These are phyloP conservation scores for Picochlorum sp. DNA, from an alignment of 139 green algal genomes.

Conservation along the genomic window DNA sequence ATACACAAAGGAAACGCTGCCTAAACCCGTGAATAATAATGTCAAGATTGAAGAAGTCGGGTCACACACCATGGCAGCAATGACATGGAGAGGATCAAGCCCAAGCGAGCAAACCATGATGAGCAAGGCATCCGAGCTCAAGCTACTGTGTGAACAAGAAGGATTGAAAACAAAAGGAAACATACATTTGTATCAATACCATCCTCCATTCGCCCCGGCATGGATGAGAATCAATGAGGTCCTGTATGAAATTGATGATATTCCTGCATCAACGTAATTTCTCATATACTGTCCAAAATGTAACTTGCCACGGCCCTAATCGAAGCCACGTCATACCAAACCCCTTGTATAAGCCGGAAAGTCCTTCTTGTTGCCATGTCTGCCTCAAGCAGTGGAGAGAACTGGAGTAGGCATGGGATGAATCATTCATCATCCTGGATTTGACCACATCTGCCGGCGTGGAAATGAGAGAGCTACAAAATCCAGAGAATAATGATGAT, in stretches of 20 bases:
- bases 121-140: conserved; percentile 22
- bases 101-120: conserved; percentile 16
- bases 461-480: conserved; percentile 18
- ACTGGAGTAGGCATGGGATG: conserved; percentile 21
- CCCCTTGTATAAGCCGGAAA: conserved; percentile 48
- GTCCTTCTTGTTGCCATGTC: conserved; percentile 41
- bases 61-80: conserved; percentile 31
- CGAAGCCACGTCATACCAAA: conserved; percentile 62
- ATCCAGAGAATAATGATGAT: conserved; percentile 35
- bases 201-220: conserved; percentile 8
- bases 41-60: conserved; percentile 36
- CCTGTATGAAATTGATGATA: conserved; percentile 6
- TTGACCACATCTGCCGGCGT: conserved; percentile 57
- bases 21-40: conserved; percentile 42
- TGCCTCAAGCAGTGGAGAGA: conserved; percentile 48
- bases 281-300: conserved; percentile 53
- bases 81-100: conserved; percentile 36
- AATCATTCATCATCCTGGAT: conserved; percentile 60
- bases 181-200: conserved; percentile 18
- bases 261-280: conserved; percentile 20
- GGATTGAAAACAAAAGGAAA: conserved; percentile 10
- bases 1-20: conserved; percentile 47
- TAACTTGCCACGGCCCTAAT: conserved; percentile 61
- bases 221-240: conserved; percentile 12
- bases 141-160: conserved; percentile 4